These are phyloP conservation scores for Cantharellus anzutake DNA, from an alignment of 768 basidiomycete genomes.

Conservation along the genomic window DNA sequence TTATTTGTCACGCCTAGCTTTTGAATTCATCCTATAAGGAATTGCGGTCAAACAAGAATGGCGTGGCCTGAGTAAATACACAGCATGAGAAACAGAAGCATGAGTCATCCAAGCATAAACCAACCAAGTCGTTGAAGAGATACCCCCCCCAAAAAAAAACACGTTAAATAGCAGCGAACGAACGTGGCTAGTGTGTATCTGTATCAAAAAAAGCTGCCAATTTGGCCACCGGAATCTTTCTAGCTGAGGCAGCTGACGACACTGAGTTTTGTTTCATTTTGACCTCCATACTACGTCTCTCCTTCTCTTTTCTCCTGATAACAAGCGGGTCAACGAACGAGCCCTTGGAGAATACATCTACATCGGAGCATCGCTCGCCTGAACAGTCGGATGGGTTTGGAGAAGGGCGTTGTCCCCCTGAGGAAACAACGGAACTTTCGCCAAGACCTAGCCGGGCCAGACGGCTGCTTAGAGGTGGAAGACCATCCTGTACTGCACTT, in stretches of 20 bases:
- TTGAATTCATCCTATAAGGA: too few relatives aligned
- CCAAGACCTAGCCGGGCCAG: too few relatives aligned
- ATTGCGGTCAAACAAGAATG: too few relatives aligned
- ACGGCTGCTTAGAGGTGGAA: too few relatives aligned
- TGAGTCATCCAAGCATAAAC: too few relatives aligned
- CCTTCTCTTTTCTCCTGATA: slow-evolving; percentile 41
- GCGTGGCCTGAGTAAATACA: too few relatives aligned
- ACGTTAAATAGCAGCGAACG: too few relatives aligned
- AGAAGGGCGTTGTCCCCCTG: neutral
- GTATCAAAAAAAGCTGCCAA: slow-evolving; percentile 69
- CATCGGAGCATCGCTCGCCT: neutral
- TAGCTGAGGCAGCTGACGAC: slow-evolving; percentile 18
- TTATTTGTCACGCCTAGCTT: too few relatives aligned
- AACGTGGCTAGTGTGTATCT: slow-evolving; percentile 10
- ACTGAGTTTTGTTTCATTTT: neutral
- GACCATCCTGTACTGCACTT: neutral
- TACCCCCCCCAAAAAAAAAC: too few relatives aligned
- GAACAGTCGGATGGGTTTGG: neutral
- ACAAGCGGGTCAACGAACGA: slow-evolving; percentile 60
- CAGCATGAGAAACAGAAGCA: too few relatives aligned
- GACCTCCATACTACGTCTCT: slow-evolving; percentile 6
- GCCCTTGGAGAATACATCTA: neutral
- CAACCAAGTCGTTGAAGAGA: too few relatives aligned
- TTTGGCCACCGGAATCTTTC: slow-evolving; percentile 56
- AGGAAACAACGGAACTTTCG: too few relatives aligned